Base-by-base conservation (phyloP, 805 yeast genomes). In the Lipomyces spencermartinsiae region DNA sequence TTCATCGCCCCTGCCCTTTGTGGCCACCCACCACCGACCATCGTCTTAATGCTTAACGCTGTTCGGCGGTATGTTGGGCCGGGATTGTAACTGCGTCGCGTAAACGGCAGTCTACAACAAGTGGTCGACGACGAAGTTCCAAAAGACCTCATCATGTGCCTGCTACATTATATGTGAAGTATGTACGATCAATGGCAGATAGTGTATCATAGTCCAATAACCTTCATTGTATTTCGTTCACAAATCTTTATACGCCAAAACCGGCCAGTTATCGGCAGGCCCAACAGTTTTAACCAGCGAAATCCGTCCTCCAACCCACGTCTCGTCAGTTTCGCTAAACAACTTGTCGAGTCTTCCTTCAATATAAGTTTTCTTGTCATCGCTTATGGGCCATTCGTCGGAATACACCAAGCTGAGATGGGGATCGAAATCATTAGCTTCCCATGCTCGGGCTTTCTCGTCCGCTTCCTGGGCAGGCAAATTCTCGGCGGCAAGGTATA, bases 391-490 rank as follows among this genome's bases (percentile, higher is more conserved):
- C 71, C 85, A 83, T 34, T 84, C 76, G 67, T 86, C 84, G 9
- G 92, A 87, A 76, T 91, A 91, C 4, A 87, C 87, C 64, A 91
- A 78, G 7, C 93, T 88, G 19, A 91, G 80, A 76, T 91, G 97
- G 0, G 97, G 96, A 62, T 85, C 86, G 74, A 81, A 91, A 63
- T 87, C 89, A 3, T 78, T 74, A 14, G 68, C 69, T 4, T 85
- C 83, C 93, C 94, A 90, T 12, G 8, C 37, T 12, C 56, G 10
- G n/a, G 56, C 56, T 37, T 57, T 55, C 16, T 8, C 19, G 33
- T 81, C 81, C 6, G 78, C 81, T 0, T 92, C 88, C 43, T 83
- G 81, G 56, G 75, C 74, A 37, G 82, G 79, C 7, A 82, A 80
- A 64, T 80, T 77, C 4, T 79, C 74, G 43, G 71, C 76, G 56